Evolutionary conservation across 1,139 yeast genomes (phyloP), one percentile per base, ranked within the genome.

Genomic region (Suhomyces atakaporum): DNA sequence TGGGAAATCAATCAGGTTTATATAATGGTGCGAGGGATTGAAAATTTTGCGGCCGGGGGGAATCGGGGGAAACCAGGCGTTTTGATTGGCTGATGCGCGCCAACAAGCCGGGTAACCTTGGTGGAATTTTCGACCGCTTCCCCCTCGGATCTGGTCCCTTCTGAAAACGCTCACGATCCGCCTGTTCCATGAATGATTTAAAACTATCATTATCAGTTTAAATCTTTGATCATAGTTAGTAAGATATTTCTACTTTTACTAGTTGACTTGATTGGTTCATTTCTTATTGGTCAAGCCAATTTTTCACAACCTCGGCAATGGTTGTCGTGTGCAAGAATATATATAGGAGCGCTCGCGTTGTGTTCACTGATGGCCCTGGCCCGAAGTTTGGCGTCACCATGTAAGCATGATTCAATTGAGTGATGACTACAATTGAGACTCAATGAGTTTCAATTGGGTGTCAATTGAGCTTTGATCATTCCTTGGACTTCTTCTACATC

Each of bases 1-100:
- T 13, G 37, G 37, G 39, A 38, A 32, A 29, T 29, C 31, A 28
- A 31, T 25, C 32, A 23, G 29, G 23, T 29, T 38, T 38, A 38
- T 38, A 38, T 38, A 38, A n/a, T 37, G n/a, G 27, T 16, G 32
- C 23, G 19, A 20, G 22, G 29, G 16, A 35, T 27, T 35, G 39
- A 35, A 39, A 39, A 39, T 29, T 39, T 39, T 39, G 38, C 38
- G 29, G 34, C 38, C 42, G 42, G 42, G 42, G 38, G 38, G 37
- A 35, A 35, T 39, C 42, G 42, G 42, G 38, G 38, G 32, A 31
- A 35, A 32, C 25, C 30, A 26, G 16, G 35, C 14, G 12, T n/a
- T 29, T 16, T 39, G 38, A 35, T 34, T 39, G 36, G 42, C 16
- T 13, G 37, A 29, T 19, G 25, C 16, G 27, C 11, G 11, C 2